These are phyloP conservation scores for Trichoderma atroviride DNA, from an alignment of 2,329 filamentous ascomycete species.

Conservation along the genomic window DNA sequence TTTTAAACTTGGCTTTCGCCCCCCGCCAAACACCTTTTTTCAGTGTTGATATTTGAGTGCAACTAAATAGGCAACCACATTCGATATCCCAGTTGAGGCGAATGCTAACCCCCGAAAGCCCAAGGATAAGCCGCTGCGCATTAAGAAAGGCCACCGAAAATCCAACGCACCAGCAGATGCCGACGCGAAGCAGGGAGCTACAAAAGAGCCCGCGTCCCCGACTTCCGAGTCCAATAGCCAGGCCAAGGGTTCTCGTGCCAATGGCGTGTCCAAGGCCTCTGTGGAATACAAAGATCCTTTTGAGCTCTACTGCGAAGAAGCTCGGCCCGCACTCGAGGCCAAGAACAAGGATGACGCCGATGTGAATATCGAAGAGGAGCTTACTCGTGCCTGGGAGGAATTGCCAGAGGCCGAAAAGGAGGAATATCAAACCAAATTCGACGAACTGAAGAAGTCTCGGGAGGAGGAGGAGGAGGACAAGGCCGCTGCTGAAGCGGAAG, in stretches of 20 bases:
- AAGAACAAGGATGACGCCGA: conserved; percentile 47
- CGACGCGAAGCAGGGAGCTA: conserved; percentile 48
- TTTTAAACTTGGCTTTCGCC: conserved; percentile 6
- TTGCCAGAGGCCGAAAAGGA: conserved; percentile 54
- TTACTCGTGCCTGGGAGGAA: conserved; percentile 58
- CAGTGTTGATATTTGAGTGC: conserved; percentile 41
- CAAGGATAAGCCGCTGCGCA: conserved; percentile 75
- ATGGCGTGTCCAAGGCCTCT: conserved; percentile 49
- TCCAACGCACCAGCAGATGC: conserved; percentile 51
- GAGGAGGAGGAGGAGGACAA: conserved; percentile 30
- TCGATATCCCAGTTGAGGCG: conserved; percentile 39
- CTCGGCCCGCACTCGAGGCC: conserved; percentile 47
- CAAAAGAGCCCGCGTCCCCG: conserved; percentile 51
- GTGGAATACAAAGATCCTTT: conserved; percentile 51
- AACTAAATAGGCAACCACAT: conserved; percentile 38
- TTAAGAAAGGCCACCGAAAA: conserved; percentile 72
- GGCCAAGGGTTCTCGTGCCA: conserved; percentile 40
- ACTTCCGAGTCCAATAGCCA: conserved; percentile 53
- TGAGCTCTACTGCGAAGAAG: conserved; percentile 58
- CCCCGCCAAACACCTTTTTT: conserved; percentile 28
- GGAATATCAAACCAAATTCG: conserved; percentile 47
- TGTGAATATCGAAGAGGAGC: conserved; percentile 55
- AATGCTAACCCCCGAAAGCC: conserved; percentile 57
- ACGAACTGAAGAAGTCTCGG: conserved; percentile 32
- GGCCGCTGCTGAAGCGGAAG: conserved; percentile 1